Conservation (phyloP, 108 stramenopile species). For the Cyclotella sp. region DNA sequence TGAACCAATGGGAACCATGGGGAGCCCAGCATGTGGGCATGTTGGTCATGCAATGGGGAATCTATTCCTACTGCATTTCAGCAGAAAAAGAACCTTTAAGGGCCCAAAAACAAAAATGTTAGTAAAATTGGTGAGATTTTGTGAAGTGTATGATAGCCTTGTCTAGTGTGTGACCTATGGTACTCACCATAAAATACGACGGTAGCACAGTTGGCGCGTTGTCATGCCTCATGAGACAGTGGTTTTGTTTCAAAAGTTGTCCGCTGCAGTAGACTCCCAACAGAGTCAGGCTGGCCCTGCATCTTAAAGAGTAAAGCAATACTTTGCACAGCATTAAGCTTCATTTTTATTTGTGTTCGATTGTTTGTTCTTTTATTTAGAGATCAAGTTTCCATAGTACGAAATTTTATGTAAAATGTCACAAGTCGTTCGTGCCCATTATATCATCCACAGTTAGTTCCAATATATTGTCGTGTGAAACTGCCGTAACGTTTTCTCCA, state of each 20-base stretch:
- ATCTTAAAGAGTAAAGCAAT: neutral
- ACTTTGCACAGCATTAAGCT: neutral
- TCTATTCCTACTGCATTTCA: no score
- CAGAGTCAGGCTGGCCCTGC: constrained; percentile 22
- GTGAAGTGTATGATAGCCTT: no score
- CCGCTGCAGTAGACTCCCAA: constrained; percentile 69
- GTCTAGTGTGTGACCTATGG: no score
- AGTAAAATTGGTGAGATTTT: no score
- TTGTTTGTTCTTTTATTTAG: neutral
- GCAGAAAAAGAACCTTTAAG: no score
- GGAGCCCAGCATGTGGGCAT: no score
- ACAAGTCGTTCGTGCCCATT: constrained; percentile 43
- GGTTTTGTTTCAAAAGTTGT: constrained; percentile 63
- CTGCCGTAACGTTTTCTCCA: constrained; percentile 70
- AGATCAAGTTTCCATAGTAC: neutral
- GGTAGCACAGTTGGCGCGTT: no score
- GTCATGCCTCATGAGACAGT: constrained; percentile 78
- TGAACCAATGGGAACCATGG: no score
- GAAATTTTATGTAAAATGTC: neutral
- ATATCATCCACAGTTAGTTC: constrained; percentile 84
- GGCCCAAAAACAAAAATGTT: no score
- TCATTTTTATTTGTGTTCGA: no score
- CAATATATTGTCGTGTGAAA: constrained; percentile 74
- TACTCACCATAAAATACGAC: no score
- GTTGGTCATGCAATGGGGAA: no score